Percentiles rank a stretch among this genome's conserved stretches.
These are phyloP conservation scores for Pelargonium nanum DNA, from an alignment of 345 rosid genomes.

Conservation along the genomic window DNA sequence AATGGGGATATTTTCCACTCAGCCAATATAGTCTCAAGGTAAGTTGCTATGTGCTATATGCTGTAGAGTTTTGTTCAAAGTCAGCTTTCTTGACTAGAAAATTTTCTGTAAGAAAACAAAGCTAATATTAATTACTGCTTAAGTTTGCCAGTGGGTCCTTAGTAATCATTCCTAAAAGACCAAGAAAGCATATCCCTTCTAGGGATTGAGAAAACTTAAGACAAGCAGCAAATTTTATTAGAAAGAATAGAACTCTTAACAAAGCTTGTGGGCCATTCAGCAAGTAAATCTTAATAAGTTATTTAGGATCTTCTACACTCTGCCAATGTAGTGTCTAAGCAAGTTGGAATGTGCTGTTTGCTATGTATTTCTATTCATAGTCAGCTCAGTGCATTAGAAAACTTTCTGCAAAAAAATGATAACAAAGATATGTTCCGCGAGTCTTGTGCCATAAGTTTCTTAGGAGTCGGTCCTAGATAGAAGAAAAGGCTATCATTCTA, in stretches of 20 bases:
- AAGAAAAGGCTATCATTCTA: neutral
- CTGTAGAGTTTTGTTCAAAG: constrained; percentile 2
- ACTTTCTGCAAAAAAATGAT: no score
- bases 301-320: no score
- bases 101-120: neutral
- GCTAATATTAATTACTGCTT: neutral
- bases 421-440: no score
- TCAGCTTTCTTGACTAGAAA: neutral
- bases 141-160: neutral
- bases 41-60: constrained; percentile 12
- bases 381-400: neutral
- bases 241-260: neutral
- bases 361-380: neutral
- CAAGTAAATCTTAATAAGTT: neutral
- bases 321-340: neutral
- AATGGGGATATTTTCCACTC: constrained; percentile 46
- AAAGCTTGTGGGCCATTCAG: neutral
- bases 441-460: neutral
- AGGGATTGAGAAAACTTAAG: neutral
- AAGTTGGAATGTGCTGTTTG: neutral
- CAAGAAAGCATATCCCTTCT: neutral
- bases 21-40: constrained; percentile 48
- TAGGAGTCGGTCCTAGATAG: neutral
- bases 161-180: neutral
- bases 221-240: neutral